A percentile compares a stretch with the other conserved stretches of the same genome.
Evolutionary conservation across 1,139 yeast species (phyloP).

Genomic region (Taphrina betulina): DNA sequence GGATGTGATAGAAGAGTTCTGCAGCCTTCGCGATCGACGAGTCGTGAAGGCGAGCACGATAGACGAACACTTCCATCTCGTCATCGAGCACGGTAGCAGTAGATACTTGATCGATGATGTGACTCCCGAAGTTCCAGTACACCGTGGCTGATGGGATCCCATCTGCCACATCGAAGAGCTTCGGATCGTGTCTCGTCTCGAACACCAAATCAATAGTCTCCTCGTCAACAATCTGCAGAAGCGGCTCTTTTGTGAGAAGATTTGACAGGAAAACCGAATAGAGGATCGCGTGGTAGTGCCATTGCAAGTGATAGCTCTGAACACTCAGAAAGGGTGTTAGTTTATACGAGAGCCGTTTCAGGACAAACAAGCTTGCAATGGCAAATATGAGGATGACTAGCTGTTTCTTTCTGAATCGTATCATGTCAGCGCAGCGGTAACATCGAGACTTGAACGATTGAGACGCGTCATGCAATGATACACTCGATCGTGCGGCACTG

Average conservation of each 20-base stretch:
- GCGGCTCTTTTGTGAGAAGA: slow-evolving; percentile 20
- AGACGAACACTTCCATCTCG: slow-evolving; percentile 14
- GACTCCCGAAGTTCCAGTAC: neutral
- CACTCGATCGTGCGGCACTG: too few species aligned
- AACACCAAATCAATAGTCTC: slow-evolving; percentile 17
- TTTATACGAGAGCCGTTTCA: neutral
- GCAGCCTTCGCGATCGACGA: neutral
- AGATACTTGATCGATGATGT: neutral
- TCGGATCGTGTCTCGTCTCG: slow-evolving; percentile 22
- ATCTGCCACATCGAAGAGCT: neutral
- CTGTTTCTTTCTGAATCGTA: slow-evolving; percentile 4
- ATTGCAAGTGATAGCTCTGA: slow-evolving; percentile 9
- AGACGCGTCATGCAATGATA: too few species aligned
- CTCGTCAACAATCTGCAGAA: slow-evolving; percentile 21
- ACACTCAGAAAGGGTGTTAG: neutral
- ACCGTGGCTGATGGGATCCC: neutral
- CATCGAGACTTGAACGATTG: too few species aligned
- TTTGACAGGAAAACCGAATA: slow-evolving; percentile 1
- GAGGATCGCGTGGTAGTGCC: slow-evolving; percentile 7
- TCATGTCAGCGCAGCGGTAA: too few species aligned
- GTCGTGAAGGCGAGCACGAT: slow-evolving; percentile 12
- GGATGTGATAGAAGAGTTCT: neutral
- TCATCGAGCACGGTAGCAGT: neutral
- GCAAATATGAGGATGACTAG: neutral
- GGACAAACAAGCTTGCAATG: slow-evolving; percentile 5